A percentile compares a stretch with the other conserved stretches of the same genome.
Conservation (phyloP, 805 yeast species). For the Yarrowia hollandica region DNA sequence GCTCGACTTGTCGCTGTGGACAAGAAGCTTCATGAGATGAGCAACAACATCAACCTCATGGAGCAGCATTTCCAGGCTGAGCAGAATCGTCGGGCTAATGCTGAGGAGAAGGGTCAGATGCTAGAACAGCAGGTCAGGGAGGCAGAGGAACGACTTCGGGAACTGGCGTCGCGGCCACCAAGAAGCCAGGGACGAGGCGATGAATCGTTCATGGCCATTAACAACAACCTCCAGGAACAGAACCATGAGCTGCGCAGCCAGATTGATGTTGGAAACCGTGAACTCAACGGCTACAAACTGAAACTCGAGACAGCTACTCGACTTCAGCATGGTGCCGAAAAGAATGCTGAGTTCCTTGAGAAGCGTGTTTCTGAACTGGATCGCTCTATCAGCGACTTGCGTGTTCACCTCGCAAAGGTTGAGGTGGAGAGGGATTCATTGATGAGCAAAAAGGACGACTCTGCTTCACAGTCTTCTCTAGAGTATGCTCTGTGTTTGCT, state of each 20-base stretch:
- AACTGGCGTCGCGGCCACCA: background rate
- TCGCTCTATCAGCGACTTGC: background rate
- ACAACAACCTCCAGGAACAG: slow-evolving; percentile 18
- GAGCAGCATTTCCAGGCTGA: slow-evolving; percentile 24
- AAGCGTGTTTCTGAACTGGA: slow-evolving; percentile 18
- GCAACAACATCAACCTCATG: slow-evolving; percentile 7
- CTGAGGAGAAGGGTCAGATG: slow-evolving; percentile 22
- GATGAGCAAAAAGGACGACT: background rate
- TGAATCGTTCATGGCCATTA: slow-evolving; percentile 10
- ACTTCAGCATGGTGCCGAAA: slow-evolving; percentile 19
- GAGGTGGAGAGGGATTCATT: slow-evolving; percentile 13
- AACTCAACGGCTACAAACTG: background rate
- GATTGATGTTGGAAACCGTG: background rate
- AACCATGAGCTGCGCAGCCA: background rate
- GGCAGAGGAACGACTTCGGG: slow-evolving; percentile 3
- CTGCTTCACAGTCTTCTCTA: slow-evolving; percentile 4
- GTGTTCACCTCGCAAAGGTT: slow-evolving; percentile 11
- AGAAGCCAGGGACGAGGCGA: background rate
- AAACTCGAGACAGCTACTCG: slow-evolving; percentile 3
- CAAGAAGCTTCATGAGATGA: slow-evolving; percentile 17
- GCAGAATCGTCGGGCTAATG: slow-evolving; percentile 7
- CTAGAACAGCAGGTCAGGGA: slow-evolving; percentile 11
- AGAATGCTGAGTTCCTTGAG: slow-evolving; percentile 18
- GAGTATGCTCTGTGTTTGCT: slow-evolving; percentile 18
- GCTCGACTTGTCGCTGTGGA: slow-evolving; percentile 9